These are phyloP conservation scores for Pseudogymnoascus destructans DNA, from an alignment of 2,329 filamentous ascomycete species.

Conservation along the genomic window DNA sequence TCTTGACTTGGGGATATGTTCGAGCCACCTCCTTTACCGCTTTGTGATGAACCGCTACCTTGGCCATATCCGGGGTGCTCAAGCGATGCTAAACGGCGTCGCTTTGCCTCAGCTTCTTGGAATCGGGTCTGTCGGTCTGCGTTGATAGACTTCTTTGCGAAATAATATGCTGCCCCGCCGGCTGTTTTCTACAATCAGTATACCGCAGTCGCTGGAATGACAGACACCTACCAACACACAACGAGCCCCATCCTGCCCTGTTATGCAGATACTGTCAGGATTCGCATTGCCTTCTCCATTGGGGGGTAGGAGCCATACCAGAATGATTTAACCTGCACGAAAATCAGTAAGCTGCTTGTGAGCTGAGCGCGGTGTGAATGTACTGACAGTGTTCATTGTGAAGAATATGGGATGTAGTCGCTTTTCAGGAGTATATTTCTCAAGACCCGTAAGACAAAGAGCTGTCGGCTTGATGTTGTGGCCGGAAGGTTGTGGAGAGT, in stretches of 20 bases:
- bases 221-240: conserved; percentile 58
- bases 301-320: conserved; percentile 35
- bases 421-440: background rate
- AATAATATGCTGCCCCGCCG: conserved; percentile 85
- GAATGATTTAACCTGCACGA: conserved; percentile 48
- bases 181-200: conserved; percentile 36
- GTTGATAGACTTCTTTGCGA: conserved; percentile 90
- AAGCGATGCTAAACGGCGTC: conserved; percentile 42
- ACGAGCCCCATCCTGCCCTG: conserved; percentile 83
- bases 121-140: conserved; percentile 66
- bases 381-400: conserved; percentile 43
- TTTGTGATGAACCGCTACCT: conserved; percentile 21
- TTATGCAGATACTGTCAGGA: conserved; percentile 16
- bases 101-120: conserved; percentile 50
- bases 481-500: background rate
- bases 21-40: conserved; percentile 39
- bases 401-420: conserved; percentile 1
- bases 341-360: conserved; percentile 12
- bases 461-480: background rate
- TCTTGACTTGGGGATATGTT: conserved; percentile 56
- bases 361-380: background rate
- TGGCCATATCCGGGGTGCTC: conserved; percentile 32
- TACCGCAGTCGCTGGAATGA: background rate
- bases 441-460: no score
- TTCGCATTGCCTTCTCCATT: conserved; percentile 10